Evolutionary conservation across 2,329 filamentous ascomycete species (phyloP), one percentile per base, ranked within the genome.

Genomic region (Tolypocladium album): DNA sequence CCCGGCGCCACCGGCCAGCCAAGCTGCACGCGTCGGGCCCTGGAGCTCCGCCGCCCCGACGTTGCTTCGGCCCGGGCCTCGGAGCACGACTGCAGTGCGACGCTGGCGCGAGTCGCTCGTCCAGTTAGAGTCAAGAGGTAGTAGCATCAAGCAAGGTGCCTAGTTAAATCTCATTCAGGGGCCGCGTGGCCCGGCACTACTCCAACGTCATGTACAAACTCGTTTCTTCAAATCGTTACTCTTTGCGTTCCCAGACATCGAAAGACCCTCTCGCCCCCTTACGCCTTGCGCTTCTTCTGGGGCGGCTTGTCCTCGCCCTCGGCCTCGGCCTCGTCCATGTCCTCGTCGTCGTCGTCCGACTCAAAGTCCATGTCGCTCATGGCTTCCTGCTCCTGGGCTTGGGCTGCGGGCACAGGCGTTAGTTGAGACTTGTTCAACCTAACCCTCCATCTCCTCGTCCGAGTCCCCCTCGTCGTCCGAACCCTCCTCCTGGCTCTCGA

Each of bases 281-380:
- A 77, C 59, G 72, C 70, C 72, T 78, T 79, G 62, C 70, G 68
- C 72, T 78, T 79, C 72, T 78, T 78, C 66, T 67, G 56, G 38
- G 75, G 69, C 55, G 72, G 72, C 58, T 76, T 78, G 62, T 80
- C 77, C 50, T 79, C 71, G 7, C 68, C 70, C 36, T 71, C 70
- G 22, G 70, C 72, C 56, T 74, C 73, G 1, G 78, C 80, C 80
- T 57, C 72, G 2, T 79, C 80, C 80, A 57, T 82, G 80, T 85
- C 83, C 15, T 63, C 61, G 31, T 60, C 62, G 22, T 59, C 63
- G 22, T 59, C 63, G 27, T 61, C 61, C 20, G 80, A 71, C 68
- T 90, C 88, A 65, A 90, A 88, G 64, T 92, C 88, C 52, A 83
- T 71, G 62, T 92, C 90, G 67, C 77, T 86, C 69, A 88, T 71